Base-by-base conservation (phyloP, 2,329 filamentous ascomycete species). In the Capronia coronata region DNA sequence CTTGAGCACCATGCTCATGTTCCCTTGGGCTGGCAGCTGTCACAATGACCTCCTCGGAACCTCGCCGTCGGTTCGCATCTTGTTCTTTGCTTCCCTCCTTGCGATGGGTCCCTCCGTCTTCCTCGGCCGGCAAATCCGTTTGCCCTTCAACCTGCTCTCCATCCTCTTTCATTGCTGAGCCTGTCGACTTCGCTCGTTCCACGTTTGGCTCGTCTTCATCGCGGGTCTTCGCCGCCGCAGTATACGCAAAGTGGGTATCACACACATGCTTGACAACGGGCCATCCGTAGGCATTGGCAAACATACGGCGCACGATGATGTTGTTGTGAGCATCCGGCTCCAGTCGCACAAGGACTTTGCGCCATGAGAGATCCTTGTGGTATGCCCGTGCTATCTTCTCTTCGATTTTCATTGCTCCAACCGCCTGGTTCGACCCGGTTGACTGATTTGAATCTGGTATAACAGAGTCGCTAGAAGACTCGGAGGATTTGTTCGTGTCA, bases 241-340 rank as follows among this genome's bases (percentile, higher is more conserved):
- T 82, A 63, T 94, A 86, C 46, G 82, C 86, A 65, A 98, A 98
- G 69, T 98, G 93, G 0, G 88, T 89, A 62, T 97, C 90, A 45
- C 93, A 91, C 16, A 97, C 71, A 68, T 98, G 93, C 68, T 96
- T 90, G 43, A 97, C 75, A 1, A 98, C 93, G 0, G 93, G 93
- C 93, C 93, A 98, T 1, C 93, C 93, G 61, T 94, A 94, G 0
- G 93, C 93, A 63, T 98, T 98, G 49, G 89, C 84, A 66, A 98
- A 98, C 83, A 89, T 94, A 48, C 93, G 84, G 13, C 93, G 84
- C 19, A 98, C 93, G 52, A 97, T 85, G 59, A 98, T 94, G 67
- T 98, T 98, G 69, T 98, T 98, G 71, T 98, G 93, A 0, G 93
- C 93, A 68, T 98, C 93, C 0, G 93, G 93, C 65, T 98, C 91